Conservation (phyloP, 176 grass and related monocot species). For the Olyra latifolia region DNA sequence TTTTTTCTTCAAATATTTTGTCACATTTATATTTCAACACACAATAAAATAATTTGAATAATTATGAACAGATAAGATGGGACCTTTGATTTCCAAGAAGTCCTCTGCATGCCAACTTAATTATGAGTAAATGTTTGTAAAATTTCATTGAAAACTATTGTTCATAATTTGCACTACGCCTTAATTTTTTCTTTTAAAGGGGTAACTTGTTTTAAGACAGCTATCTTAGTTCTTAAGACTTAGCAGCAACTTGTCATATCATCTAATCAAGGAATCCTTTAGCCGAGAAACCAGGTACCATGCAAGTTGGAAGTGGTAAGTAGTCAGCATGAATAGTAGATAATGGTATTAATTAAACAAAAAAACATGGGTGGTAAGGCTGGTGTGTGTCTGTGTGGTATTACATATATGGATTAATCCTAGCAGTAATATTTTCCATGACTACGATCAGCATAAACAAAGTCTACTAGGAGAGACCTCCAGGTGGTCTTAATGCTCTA, state of each 20-base stretch:
- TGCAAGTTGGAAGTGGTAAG: not conserved
- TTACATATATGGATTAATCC: not conserved
- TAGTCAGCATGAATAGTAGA: not conserved
- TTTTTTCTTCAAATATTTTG: not conserved
- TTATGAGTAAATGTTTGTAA: not conserved
- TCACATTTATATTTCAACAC: not conserved
- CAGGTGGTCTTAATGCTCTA: not conserved
- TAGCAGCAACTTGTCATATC: not conserved
- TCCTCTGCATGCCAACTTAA: not conserved
- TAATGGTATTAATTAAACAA: not conserved
- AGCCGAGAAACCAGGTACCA: not conserved
- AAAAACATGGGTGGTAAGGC: not conserved
- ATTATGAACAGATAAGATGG: not conserved
- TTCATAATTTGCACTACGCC: not conserved
- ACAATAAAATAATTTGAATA: not conserved
- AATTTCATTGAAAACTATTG: not conserved
- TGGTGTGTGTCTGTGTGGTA: not conserved
- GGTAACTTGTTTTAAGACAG: not conserved
- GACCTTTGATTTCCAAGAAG: not conserved
- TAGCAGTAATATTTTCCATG: not conserved
- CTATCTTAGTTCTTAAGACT: not conserved
- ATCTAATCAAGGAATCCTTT: not conserved
- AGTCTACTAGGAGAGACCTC: conserved; percentile 14
- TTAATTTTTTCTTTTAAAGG: not conserved
- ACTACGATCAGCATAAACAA: conserved; percentile 18